Evolutionary conservation across 2,329 filamentous ascomycete species (phyloP).

Genomic region (Aphanoascus verrucosus): DNA sequence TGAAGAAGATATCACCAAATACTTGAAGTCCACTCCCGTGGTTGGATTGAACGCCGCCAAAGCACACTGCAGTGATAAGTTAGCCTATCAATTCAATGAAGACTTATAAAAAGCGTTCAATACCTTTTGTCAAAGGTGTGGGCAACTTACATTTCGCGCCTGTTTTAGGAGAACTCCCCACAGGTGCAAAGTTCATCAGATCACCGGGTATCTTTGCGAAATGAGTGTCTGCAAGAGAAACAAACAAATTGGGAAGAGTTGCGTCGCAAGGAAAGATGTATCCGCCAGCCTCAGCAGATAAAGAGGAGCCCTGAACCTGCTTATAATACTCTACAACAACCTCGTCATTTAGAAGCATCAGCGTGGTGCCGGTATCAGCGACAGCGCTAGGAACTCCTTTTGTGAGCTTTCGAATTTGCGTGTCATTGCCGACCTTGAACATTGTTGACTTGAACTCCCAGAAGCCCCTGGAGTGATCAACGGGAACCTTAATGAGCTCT

Average conservation of each 20-base stretch:
- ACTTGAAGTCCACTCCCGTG: conserved; percentile 47
- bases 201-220: conserved; percentile 45
- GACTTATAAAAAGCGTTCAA: not conserved
- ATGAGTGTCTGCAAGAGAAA: conserved; percentile 43
- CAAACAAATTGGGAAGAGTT: conserved; percentile 44
- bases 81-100: not conserved
- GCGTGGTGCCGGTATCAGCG: conserved; percentile 58
- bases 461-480: conserved; percentile 54
- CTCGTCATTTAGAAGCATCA: conserved; percentile 50
- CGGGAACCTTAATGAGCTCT: conserved; percentile 49
- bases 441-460: conserved; percentile 54
- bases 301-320: conserved; percentile 43
- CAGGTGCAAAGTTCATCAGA: conserved; percentile 46
- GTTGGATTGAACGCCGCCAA: conserved; percentile 51
- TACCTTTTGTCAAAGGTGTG: not conserved
- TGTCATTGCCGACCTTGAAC: conserved; percentile 44
- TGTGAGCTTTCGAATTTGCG: conserved; percentile 13
- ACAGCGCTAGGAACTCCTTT: conserved; percentile 39
- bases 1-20: conserved; percentile 52
- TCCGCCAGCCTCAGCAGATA: conserved; percentile 35
- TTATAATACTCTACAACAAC: conserved; percentile 52
- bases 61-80: conserved; percentile 35
- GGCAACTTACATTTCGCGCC: conserved; percentile 30
- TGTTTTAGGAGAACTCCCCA: conserved; percentile 36
- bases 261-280: conserved; percentile 50